Conservation (phyloP, 805 yeast genomes). For the Starmerella sirachaensis region DNA sequence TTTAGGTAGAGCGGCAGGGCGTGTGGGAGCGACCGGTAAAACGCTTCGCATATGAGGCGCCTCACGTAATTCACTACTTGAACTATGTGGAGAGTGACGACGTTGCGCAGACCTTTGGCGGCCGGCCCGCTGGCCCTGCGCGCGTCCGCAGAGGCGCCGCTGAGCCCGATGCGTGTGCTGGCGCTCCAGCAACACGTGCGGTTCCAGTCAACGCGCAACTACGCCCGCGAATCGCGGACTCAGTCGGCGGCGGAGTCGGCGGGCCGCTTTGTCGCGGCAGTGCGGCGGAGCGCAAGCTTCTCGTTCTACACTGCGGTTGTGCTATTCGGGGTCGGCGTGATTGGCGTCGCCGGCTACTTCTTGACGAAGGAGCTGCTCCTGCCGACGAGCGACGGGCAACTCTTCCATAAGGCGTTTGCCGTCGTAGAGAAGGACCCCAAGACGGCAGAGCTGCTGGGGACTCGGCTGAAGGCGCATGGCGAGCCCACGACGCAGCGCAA, state of each 20-base stretch:
- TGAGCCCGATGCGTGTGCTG: no score
- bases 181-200: no score
- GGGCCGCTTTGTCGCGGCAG: conserved; percentile 9
- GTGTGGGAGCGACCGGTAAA: no score
- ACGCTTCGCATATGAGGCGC: no score
- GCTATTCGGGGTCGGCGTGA: conserved; percentile 27
- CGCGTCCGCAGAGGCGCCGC: no score
- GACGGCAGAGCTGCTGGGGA: conserved; percentile 47
- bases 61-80: no score
- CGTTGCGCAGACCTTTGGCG: no score
- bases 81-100: no score
- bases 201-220: no score
- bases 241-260: conserved; percentile 11
- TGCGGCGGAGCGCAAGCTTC: conserved; percentile 25
- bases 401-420: conserved; percentile 76
- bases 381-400: conserved; percentile 84
- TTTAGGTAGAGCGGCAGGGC: no score
- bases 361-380: conserved; percentile 68
- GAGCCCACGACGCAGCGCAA: conserved; percentile 54
- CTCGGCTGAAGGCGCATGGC: conserved; percentile 72
- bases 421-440: conserved; percentile 56
- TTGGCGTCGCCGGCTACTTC: conserved; percentile 53
- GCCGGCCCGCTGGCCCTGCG: no score
- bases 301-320: conserved; percentile 27
- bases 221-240: conserved; percentile 1